phyloP scores from a whole-genome alignment of 2,329 filamentous ascomycete species.

The Diaporthe sp. region DNA sequence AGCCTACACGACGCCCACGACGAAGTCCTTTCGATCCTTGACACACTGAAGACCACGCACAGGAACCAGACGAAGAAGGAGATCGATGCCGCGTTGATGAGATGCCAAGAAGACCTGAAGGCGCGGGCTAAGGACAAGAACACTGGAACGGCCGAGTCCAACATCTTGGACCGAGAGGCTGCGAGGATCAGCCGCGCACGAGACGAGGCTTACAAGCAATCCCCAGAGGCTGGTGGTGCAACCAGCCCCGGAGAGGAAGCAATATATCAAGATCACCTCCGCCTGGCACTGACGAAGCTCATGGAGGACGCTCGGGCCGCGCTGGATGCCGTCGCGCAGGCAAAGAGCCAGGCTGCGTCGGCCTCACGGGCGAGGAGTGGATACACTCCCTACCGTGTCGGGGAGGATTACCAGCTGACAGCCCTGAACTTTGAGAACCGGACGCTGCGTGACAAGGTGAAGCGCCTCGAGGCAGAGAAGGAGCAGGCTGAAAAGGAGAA shows the following conservation, averaged over 20 bases:
- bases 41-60: not conserved
- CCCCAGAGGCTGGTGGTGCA: not conserved
- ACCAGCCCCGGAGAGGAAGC: not conserved
- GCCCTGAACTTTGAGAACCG: not conserved
- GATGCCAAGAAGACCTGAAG: slow-evolving; percentile 1
- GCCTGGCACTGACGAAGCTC: not conserved
- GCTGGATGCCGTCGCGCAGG: not conserved
- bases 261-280: not conserved
- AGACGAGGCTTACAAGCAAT: not conserved
- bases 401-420: not conserved
- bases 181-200: not conserved
- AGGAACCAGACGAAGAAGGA: not conserved
- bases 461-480: not conserved
- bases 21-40: not conserved
- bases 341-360: not conserved
- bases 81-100: not conserved
- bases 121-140: slow-evolving; percentile 2
- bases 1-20: not conserved
- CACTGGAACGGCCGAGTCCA: not conserved
- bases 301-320: not conserved
- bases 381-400: not conserved
- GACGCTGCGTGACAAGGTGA: not conserved
- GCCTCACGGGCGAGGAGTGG: not conserved
- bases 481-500: not conserved
- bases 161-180: slow-evolving; percentile 23